Evolutionary conservation across 1,139 yeast species (phyloP).

Genomic region (Pichia sp.): DNA sequence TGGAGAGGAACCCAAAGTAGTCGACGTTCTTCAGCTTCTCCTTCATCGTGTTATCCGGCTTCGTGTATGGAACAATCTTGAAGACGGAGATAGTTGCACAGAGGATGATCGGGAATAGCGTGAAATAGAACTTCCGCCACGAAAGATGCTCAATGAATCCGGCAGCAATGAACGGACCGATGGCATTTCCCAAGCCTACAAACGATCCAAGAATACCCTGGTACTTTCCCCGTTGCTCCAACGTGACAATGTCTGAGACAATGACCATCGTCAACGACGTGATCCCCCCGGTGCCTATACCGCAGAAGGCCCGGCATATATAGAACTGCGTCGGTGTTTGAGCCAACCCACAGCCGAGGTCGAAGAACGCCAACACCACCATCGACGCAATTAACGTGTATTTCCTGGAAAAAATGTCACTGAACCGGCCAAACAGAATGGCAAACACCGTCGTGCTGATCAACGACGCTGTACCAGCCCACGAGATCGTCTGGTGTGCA

Average conservation of each 20-base stretch:
- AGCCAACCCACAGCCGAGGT: constrained; percentile 38
- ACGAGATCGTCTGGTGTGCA: constrained; percentile 30
- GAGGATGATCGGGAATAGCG: constrained; percentile 39
- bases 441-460: constrained; percentile 31
- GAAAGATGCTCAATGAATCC: constrained; percentile 40
- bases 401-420: constrained; percentile 45
- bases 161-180: constrained; percentile 56
- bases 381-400: constrained; percentile 39
- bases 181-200: constrained; percentile 49
- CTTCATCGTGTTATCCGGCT: not conserved
- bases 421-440: constrained; percentile 23
- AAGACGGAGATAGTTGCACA: constrained; percentile 7
- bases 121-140: constrained; percentile 49
- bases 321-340: constrained; percentile 39
- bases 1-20: constrained; percentile 44
- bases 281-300: constrained; percentile 51
- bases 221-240: constrained; percentile 45
- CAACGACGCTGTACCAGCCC: constrained; percentile 51
- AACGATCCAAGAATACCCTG: constrained; percentile 44
- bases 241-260: constrained; percentile 46
- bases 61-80: constrained; percentile 13
- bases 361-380: constrained; percentile 20
- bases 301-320: constrained; percentile 46
- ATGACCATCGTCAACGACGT: constrained; percentile 43
- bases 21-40: constrained; percentile 39